Conservation (phyloP, 2,329 filamentous ascomycete genomes). For the Diaporthe nobilis region DNA sequence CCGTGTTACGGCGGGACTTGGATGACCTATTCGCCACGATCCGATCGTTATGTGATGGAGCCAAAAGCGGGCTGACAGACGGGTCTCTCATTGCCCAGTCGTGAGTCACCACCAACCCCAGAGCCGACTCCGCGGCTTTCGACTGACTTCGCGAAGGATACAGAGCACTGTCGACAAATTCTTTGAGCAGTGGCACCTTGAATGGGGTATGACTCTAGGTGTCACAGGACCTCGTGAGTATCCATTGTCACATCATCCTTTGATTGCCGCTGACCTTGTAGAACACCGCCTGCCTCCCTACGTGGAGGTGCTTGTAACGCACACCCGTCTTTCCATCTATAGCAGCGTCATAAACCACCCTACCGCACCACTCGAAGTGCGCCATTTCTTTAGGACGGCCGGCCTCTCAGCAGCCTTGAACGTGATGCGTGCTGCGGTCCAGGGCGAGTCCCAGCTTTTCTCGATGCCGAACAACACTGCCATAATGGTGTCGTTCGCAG, state of each 20-base stretch:
- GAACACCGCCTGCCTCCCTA: slow-evolving; percentile 76
- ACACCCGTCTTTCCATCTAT: slow-evolving; percentile 82
- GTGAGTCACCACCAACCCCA: slow-evolving; percentile 49
- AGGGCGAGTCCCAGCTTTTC: slow-evolving; percentile 77
- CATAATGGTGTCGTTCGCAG: slow-evolving; percentile 84
- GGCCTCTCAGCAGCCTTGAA: slow-evolving; percentile 81
- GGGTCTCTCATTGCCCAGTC: slow-evolving; percentile 68
- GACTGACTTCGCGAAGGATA: slow-evolving; percentile 56
- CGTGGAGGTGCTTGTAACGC: slow-evolving; percentile 80
- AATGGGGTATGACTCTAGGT: slow-evolving; percentile 72
- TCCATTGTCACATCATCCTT: too few relatives aligned
- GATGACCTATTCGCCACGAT: slow-evolving; percentile 71
- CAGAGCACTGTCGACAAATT: slow-evolving; percentile 75
- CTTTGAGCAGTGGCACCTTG: slow-evolving; percentile 75
- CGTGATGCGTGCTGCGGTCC: slow-evolving; percentile 80
- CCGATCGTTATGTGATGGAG: slow-evolving; percentile 71
- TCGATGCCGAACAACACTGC: slow-evolving; percentile 86
- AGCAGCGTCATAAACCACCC: slow-evolving; percentile 82
- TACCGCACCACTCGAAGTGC: slow-evolving; percentile 78
- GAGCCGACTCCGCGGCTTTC: not conserved
- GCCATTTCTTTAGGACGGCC: slow-evolving; percentile 80
- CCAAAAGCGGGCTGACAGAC: slow-evolving; percentile 61
- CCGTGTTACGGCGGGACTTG: slow-evolving; percentile 76
- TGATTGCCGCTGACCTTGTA: slow-evolving; percentile 43
- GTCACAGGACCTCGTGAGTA: slow-evolving; percentile 64